Evolutionary conservation across 352 stramenopile species (phyloP), one percentile per base, ranked within the genome.

Genomic region (Plasmopara viticola): DNA sequence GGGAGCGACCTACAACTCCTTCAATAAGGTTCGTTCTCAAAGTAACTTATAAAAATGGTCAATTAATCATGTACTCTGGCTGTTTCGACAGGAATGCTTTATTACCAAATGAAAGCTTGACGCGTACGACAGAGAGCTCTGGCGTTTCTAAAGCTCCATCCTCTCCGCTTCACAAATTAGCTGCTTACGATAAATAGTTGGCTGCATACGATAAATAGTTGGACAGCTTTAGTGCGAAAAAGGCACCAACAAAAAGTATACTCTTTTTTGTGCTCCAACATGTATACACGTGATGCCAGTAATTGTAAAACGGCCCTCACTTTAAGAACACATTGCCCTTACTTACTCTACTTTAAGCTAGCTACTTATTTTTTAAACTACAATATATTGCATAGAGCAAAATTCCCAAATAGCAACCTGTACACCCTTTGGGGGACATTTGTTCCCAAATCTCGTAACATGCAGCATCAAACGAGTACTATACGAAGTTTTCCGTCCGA

Each of bases 1-100:
- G 83, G 34, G 83, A 94, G 47, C 71, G 75, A 14, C 80, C 80
- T 1, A 70, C 87, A 14, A 84, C 78, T 7, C 77, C 72, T 6
- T 90, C 80, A 2, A 88, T 90, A 68, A 75, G 74, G 63, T 85
- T 61, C 31, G 62, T 34, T 31, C 6, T 30, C 18, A 6, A 15
- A n/a, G 6, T 9, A 53, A 13, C 10, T 28, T 54, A 47, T 13
- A 33, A 5, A 2, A 7, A 9, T 4, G 8, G 15, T 7, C 4
- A 17, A 31, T 20, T 31, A 7, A 45, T 15, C 15, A 0, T 25
- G 38, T 43, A 18, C 17, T 29, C 28, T 8, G 9, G n/a, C 15
- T 18, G 6, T 43, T 42, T 7, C 20, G 7, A 35, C 39, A 83
- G 74, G 50, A 86, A 86, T 47, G 72, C 72, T 6, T 52, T 72